These are phyloP conservation scores for Amesomyces nigricolor DNA, from an alignment of 2,329 filamentous ascomycete genomes.

Conservation along the genomic window DNA sequence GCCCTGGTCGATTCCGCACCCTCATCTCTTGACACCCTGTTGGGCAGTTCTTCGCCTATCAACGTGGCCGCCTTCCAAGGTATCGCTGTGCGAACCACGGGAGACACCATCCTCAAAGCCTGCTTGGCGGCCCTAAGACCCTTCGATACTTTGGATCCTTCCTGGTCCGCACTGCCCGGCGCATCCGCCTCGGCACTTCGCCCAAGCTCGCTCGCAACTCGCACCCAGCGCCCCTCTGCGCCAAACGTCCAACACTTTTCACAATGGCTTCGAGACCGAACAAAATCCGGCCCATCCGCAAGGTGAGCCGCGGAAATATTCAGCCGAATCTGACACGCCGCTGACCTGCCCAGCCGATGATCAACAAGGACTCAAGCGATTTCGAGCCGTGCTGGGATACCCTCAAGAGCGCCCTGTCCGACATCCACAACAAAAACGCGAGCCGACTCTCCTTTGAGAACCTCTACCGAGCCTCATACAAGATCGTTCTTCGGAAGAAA, in stretches of 20 bases:
- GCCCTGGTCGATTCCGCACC: not conserved
- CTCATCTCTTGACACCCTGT: not conserved
- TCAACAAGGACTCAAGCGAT: conserved; percentile 55
- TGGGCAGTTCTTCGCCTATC: not conserved
- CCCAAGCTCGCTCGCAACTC: not conserved
- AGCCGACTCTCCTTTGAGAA: conserved; percentile 90
- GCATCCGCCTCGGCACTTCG: not conserved
- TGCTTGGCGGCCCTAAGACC: not conserved
- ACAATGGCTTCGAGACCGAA: conserved; percentile 21
- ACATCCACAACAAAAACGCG: conserved; percentile 90
- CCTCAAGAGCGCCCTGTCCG: conserved; percentile 68
- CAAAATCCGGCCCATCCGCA: conserved; percentile 23
- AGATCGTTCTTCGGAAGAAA: conserved; percentile 84
- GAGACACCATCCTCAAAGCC: not conserved
- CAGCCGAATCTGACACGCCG: too few relatives aligned
- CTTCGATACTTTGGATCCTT: not conserved
- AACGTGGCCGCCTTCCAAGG: not conserved
- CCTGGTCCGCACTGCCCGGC: not conserved
- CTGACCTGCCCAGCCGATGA: conserved; percentile 24
- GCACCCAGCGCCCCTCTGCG: too few relatives aligned
- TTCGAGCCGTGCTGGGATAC: conserved; percentile 82
- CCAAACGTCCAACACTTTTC: not conserved
- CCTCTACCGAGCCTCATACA: conserved; percentile 89
- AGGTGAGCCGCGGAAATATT: conserved; percentile 12
- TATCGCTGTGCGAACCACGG: not conserved